Evolutionary conservation across 2,329 filamentous ascomycete genomes (phyloP).

Genomic region (Clarireedia sp.): DNA sequence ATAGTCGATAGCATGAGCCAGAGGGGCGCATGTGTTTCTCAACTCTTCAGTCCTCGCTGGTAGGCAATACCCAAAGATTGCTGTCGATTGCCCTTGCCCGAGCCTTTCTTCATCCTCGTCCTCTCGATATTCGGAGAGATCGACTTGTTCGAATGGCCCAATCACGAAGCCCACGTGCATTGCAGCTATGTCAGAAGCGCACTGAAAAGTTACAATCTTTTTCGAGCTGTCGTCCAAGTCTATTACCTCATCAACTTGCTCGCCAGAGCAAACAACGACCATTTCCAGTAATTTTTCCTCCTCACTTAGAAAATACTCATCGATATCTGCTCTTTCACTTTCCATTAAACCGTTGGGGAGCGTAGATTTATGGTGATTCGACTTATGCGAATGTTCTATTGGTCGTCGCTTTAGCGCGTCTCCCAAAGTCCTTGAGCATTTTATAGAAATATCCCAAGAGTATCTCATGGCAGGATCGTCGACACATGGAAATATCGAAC

Average conservation of each 20-base stretch:
- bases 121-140: constrained; percentile 80
- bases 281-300: constrained; percentile 86
- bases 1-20: constrained; percentile 82
- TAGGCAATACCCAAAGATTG: constrained; percentile 85
- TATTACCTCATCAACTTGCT: constrained; percentile 72
- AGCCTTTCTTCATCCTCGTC: constrained; percentile 89
- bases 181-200: constrained; percentile 66
- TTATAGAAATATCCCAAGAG: constrained; percentile 83
- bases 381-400: background rate
- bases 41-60: constrained; percentile 76
- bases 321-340: constrained; percentile 12
- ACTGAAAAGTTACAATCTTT: constrained; percentile 81
- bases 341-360: background rate
- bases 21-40: constrained; percentile 75
- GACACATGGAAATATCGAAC: constrained; percentile 85
- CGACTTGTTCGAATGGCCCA: constrained; percentile 89
- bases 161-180: constrained; percentile 90
- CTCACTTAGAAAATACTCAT: constrained; percentile 42
- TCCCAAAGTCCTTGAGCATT: constrained; percentile 76
- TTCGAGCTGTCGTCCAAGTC: constrained; percentile 71
- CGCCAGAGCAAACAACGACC: constrained; percentile 83
- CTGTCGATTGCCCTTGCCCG: constrained; percentile 70
- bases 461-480: constrained; percentile 77
- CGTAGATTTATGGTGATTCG: constrained; percentile 26
- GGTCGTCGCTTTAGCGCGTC: constrained; percentile 52